phyloP scores from a whole-genome alignment of 805 yeast species.

The Metschnikowia baotianmanensis region DNA sequence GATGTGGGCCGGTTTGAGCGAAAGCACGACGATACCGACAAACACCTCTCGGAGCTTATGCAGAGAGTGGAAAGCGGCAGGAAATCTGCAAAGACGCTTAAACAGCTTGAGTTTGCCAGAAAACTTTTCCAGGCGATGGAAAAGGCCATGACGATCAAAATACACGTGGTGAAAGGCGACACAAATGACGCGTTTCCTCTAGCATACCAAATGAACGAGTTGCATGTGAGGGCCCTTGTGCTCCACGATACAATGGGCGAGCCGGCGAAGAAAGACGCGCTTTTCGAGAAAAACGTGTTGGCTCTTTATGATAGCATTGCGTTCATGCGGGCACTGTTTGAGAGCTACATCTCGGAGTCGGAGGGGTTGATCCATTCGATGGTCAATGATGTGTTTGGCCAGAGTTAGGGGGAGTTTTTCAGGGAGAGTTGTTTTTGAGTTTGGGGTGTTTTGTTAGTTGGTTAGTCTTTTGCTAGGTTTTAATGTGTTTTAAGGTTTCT shows the following conservation, averaged over 20 bases:
- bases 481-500: too few relatives aligned
- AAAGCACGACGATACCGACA: too few relatives aligned
- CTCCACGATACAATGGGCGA: slow-evolving; percentile 4
- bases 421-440: too few relatives aligned
- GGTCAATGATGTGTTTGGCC: slow-evolving; percentile 1
- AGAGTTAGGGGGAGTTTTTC: too few relatives aligned
- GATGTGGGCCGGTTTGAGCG: too few relatives aligned
- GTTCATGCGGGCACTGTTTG: slow-evolving; percentile 1
- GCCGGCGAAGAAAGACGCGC: background rate
- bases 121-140: slow-evolving; percentile 7
- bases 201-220: slow-evolving; percentile 3
- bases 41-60: too few relatives aligned
- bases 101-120: background rate
- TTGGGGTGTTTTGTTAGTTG: too few relatives aligned
- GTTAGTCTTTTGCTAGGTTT: too few relatives aligned
- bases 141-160: slow-evolving; percentile 2
- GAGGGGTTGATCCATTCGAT: background rate
- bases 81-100: background rate
- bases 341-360: slow-evolving; percentile 2
- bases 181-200: background rate
- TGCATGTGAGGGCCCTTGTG: slow-evolving; percentile 1
- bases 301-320: background rate
- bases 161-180: background rate
- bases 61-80: background rate
- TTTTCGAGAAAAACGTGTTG: background rate